Evolutionary conservation across 306 rosid genomes (phyloP).

Genomic region (Luffa aegyptiaca): DNA sequence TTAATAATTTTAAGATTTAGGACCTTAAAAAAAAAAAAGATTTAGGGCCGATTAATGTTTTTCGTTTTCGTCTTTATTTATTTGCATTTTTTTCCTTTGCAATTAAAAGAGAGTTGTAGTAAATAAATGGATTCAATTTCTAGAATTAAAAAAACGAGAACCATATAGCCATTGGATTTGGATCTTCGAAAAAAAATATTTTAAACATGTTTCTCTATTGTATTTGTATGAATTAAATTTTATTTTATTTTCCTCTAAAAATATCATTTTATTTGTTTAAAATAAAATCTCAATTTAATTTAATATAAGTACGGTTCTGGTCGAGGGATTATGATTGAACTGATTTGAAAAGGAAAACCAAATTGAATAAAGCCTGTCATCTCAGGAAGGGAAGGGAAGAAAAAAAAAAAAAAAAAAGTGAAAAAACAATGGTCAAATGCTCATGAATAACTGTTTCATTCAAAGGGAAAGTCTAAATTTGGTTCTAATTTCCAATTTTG

Average conservation of each 20-base stretch:
- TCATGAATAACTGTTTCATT: background rate
- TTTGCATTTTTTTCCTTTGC: no score
- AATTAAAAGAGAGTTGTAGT: no score
- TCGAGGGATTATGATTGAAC: background rate
- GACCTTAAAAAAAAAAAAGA: no score
- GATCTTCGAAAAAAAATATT: background rate
- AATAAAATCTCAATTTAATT: background rate
- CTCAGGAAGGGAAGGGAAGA: background rate
- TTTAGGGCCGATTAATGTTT: no score
- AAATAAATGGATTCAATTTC: no score
- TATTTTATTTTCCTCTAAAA: no score
- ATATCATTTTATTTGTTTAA: no score
- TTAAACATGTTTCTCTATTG: background rate
- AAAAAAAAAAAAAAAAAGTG: background rate
- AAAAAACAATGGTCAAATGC: background rate
- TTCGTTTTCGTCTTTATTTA: no score
- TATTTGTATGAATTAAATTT: no score
- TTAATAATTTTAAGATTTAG: no score
- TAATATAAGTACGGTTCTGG: background rate
- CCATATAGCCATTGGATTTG: no score
- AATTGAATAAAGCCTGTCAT: background rate
- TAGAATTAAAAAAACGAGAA: no score
- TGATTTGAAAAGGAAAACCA: background rate
- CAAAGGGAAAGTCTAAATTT: background rate
- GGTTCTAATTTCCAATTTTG: background rate